phyloP scores from a whole-genome alignment of 352 stramenopile genomes.

The Hyaloperonospora arabidopsidis region DNA sequence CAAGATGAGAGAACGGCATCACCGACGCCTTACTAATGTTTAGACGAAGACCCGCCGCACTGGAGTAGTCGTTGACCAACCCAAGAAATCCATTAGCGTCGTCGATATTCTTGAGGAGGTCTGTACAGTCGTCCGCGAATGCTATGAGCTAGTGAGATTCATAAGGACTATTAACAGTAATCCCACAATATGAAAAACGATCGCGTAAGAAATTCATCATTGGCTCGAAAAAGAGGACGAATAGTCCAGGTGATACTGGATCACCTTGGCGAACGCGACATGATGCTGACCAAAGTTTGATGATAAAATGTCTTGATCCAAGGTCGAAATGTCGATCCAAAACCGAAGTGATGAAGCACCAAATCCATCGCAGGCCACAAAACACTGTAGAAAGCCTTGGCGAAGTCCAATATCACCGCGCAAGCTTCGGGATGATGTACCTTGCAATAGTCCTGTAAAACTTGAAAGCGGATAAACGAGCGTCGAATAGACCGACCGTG shows the following conservation, averaged over 20 bases:
- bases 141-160: neutral
- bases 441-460: neutral
- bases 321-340: conserved; percentile 4
- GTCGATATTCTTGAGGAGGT: neutral
- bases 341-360: neutral
- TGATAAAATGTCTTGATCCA: conserved; percentile 16
- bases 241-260: conserved; percentile 12
- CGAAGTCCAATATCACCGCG: neutral
- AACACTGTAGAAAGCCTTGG: too few species aligned
- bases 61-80: neutral
- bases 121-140: neutral
- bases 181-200: neutral
- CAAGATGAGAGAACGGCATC: neutral
- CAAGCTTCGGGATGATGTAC: neutral
- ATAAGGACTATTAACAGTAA: neutral
- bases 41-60: neutral
- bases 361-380: neutral
- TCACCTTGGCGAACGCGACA: conserved; percentile 16
- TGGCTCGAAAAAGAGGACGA: conserved; percentile 8
- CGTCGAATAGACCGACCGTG: conserved; percentile 6
- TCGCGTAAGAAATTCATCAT: neutral
- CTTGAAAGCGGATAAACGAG: conserved; percentile 10
- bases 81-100: neutral
- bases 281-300: conserved; percentile 3
- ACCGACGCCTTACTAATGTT: neutral